Evolutionary conservation across 176 grass and related monocot species (phyloP).

Genomic region (Poa annua): DNA sequence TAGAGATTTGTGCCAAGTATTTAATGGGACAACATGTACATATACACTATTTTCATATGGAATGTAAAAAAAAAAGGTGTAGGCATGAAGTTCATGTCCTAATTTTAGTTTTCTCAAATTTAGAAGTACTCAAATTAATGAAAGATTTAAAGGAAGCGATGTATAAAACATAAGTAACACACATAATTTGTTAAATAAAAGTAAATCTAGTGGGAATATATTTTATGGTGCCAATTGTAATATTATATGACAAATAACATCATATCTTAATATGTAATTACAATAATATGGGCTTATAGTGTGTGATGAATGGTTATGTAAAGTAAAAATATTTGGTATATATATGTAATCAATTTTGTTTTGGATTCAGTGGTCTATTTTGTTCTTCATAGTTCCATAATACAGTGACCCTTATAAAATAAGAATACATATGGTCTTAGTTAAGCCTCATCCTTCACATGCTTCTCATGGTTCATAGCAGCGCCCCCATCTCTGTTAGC

Average conservation of each 20-base stretch:
- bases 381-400: no score
- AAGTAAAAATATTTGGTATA: background rate
- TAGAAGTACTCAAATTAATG: background rate
- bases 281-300: background rate
- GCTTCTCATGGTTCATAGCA: no score
- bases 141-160: background rate
- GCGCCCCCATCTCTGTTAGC: no score
- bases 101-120: background rate
- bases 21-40: background rate
- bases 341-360: background rate
- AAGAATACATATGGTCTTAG: no score
- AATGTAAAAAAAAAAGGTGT: background rate
- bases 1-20: background rate
- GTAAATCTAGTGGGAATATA: no score
- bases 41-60: background rate
- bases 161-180: background rate
- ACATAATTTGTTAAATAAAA: background rate
- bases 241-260: no score
- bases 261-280: background rate
- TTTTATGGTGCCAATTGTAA: no score
- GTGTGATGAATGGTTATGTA: background rate
- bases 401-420: no score
- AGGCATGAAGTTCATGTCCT: background rate
- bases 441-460: no score
- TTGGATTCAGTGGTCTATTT: no score